These are phyloP conservation scores for Brassica hybrid DNA, from an alignment of 441 rosid species.

Conservation along the genomic window DNA sequence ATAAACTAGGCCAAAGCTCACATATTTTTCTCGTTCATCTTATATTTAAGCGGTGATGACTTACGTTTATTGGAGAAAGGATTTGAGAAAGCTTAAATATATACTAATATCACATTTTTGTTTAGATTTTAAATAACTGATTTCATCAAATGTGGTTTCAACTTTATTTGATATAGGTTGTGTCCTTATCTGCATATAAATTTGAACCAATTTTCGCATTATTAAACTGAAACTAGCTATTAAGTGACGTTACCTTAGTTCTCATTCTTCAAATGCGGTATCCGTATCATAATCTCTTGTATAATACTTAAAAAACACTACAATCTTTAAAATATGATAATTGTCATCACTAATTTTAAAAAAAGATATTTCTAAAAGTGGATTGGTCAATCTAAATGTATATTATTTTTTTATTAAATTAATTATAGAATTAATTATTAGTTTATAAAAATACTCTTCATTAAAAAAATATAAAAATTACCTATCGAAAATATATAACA, in stretches of 20 bases:
- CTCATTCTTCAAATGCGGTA: background rate
- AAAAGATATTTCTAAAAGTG: too few relatives aligned
- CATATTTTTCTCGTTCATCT: background rate
- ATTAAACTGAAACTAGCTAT: background rate
- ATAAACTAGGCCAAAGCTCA: background rate
- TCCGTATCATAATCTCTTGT: too few relatives aligned
- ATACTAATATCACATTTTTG: background rate
- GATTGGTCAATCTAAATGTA: too few relatives aligned
- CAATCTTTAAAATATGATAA: too few relatives aligned
- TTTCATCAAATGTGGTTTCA: background rate
- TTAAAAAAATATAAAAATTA: too few relatives aligned
- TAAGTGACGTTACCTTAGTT: background rate
- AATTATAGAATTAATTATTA: too few relatives aligned
- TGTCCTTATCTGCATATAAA: background rate
- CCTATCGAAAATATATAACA: too few relatives aligned
- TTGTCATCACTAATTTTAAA: too few relatives aligned
- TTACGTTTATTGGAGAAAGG: background rate
- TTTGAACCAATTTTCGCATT: background rate
- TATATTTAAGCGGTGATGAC: background rate
- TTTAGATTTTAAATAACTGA: background rate
- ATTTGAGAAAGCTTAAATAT: background rate
- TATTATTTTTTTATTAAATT: too few relatives aligned
- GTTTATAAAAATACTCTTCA: too few relatives aligned
- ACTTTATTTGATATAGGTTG: background rate
- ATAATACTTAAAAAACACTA: too few relatives aligned